Percentiles rank a stretch among this genome's conserved stretches.
These are phyloP conservation scores for Mycena citricolor DNA, from an alignment of 1,284 basidiomycete species.

Conservation along the genomic window DNA sequence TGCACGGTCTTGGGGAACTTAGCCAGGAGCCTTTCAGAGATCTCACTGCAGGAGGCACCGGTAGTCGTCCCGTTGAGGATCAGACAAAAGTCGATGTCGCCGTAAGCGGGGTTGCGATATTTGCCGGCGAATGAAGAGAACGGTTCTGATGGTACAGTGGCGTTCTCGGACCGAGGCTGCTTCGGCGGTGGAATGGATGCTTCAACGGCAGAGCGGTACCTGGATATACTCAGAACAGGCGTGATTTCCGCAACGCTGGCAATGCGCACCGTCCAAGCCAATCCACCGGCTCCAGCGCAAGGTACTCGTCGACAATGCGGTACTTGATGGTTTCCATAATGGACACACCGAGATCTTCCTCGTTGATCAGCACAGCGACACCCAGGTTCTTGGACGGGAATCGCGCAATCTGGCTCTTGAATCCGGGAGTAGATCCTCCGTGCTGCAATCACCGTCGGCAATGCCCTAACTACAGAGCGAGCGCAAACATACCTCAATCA, in stretches of 20 bases:
- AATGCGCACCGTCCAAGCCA: slow-evolving; percentile 24
- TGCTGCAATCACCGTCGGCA: slow-evolving; percentile 4
- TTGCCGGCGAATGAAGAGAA: slow-evolving; percentile 11
- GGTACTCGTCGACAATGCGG: slow-evolving; percentile 24
- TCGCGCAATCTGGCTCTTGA: slow-evolving; percentile 26
- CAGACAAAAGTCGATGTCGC: neutral
- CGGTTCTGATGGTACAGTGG: slow-evolving; percentile 13
- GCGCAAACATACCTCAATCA: slow-evolving; percentile 19
- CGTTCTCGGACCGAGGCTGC: slow-evolving; percentile 3
- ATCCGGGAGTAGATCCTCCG: slow-evolving; percentile 21
- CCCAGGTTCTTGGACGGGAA: slow-evolving; percentile 25
- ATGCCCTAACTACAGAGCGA: neutral
- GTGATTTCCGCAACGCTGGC: too few relatives aligned
- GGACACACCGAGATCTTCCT: slow-evolving; percentile 21
- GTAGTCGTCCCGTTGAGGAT: neutral
- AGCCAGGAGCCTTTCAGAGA: neutral
- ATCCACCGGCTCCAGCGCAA: slow-evolving; percentile 27
- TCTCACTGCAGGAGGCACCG: neutral
- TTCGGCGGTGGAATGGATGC: neutral
- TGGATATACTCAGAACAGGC: neutral
- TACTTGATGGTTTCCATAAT: slow-evolving; percentile 24
- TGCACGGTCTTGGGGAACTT: neutral
- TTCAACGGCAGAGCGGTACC: neutral
- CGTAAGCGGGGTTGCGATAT: slow-evolving; percentile 17
- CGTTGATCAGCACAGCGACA: slow-evolving; percentile 28